Evolutionary conservation across 2,329 filamentous ascomycete genomes (phyloP).

Genomic region (Rhexocercosporidium sp.): DNA sequence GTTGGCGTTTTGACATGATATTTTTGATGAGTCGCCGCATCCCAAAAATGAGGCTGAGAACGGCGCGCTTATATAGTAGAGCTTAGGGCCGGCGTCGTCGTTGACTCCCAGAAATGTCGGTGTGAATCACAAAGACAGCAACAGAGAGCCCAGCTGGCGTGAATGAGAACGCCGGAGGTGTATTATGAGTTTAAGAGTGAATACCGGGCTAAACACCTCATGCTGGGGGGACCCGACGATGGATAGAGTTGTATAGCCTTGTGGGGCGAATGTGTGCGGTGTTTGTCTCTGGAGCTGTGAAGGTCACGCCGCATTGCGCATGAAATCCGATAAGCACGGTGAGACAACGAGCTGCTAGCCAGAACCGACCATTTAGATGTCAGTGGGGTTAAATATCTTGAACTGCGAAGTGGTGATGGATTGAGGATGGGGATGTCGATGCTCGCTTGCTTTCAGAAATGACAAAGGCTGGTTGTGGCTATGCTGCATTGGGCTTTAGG

Average conservation of each 20-base stretch:
- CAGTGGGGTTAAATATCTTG: background rate
- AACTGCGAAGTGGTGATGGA: background rate
- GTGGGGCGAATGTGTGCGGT: background rate
- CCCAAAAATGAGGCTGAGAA: slow-evolving; percentile 6
- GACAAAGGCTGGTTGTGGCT: slow-evolving; percentile 1
- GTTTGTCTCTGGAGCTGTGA: background rate
- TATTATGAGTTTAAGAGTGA: background rate
- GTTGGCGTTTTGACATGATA: slow-evolving; percentile 20
- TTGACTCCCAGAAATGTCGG: background rate
- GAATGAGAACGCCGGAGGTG: background rate
- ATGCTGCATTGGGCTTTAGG: background rate
- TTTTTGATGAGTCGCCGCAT: slow-evolving; percentile 5
- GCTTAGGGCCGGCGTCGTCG: background rate
- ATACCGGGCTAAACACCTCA: background rate
- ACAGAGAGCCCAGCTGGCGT: background rate
- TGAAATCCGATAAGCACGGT: background rate
- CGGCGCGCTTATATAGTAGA: background rate
- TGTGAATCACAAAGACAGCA: background rate
- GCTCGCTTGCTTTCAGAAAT: background rate
- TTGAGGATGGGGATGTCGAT: background rate
- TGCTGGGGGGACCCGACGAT: slow-evolving; percentile 4
- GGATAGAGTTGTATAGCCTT: background rate
- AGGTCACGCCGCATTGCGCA: slow-evolving; percentile 4
- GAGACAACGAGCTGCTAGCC: background rate
- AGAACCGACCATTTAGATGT: background rate